These are phyloP conservation scores for Schizosaccharomyces pombe DNA, from an alignment of 805 yeast genomes.

Conservation along the genomic window DNA sequence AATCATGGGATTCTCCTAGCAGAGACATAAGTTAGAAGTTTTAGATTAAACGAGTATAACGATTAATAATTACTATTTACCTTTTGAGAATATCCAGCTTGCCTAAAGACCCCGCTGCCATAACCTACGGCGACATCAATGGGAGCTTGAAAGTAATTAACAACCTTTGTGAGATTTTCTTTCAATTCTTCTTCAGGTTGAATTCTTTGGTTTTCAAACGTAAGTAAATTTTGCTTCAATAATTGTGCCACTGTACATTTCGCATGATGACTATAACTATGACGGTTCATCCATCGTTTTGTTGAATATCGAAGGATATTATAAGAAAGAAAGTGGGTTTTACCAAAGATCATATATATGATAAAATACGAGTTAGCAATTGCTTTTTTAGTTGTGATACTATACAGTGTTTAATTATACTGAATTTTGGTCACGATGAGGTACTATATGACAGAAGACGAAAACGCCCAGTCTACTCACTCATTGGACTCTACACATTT, in stretches of 20 bases:
- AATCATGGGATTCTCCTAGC: slow-evolving; percentile 36
- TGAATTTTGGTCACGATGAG: too few species aligned
- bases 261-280: background rate
- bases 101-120: slow-evolving; percentile 82
- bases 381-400: too few species aligned
- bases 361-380: too few species aligned
- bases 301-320: too few species aligned
- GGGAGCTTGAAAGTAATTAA: slow-evolving; percentile 44
- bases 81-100: slow-evolving; percentile 20
- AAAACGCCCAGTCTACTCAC: too few species aligned
- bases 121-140: slow-evolving; percentile 70
- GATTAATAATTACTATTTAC: background rate
- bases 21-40: slow-evolving; percentile 6
- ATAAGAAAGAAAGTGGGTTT: too few species aligned
- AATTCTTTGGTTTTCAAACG: slow-evolving; percentile 27
- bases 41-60: too few species aligned
- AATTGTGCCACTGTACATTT: background rate
- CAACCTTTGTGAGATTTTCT: slow-evolving; percentile 24
- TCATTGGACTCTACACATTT: too few species aligned
- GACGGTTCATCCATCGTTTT: too few species aligned
- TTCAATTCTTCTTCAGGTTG: slow-evolving; percentile 23
- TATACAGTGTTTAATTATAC: too few species aligned
- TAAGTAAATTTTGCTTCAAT: background rate
- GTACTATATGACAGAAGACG: too few species aligned
- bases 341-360: too few species aligned